Evolutionary conservation across 768 basidiomycete species (phyloP), one percentile per base, ranked within the genome.

Genomic region (Rhodosporidiobolus odoratus): DNA sequence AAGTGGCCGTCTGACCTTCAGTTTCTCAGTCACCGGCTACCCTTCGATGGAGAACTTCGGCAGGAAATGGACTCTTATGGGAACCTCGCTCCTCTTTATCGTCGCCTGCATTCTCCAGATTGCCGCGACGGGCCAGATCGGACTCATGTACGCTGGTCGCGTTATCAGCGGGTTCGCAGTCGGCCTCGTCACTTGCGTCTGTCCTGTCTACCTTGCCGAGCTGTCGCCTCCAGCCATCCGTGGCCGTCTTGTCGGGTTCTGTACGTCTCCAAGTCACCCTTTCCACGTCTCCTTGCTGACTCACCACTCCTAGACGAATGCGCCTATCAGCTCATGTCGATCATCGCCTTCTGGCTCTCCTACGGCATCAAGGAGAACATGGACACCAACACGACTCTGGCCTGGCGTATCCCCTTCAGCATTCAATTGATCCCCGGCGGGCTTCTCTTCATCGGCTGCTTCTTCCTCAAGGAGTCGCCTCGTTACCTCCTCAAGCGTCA

Each of bases 381-480:
- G 34, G 63, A 66, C 37, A 52, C 63, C 32, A 69, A 73, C 71
- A 21, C 3, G 17, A 23, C 37, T 37, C 61, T 71, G 59, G 53
- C 65, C 5, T 80, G 74, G 71, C 45, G 74, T 17, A 79, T 80
- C 34, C 77, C 78, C 1, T 75, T 79, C 57, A 78, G 77, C 6
- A 68, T 80, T 32, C 80, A 80, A 65, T 68, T 74, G 62, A 62
- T 73, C 9, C 65, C 65, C 35, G 65, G 65, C n/a, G 65, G 62
- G 7, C 52, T 66, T 12, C 65, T 66, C 27, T 48, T 66, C 70
- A 15, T 78, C 53, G 57, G 57, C 21, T 48, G 32, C 65, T 54
- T 71, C 67, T 78, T 79, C 77, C 57, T 80, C 30, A 62, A 62
- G 35, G 80, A 80, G 69, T 79, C 80, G 2, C 80, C 80, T 32